These are phyloP conservation scores for Takashimella koratensis DNA, from an alignment of 1,284 basidiomycete genomes.

Conservation along the genomic window DNA sequence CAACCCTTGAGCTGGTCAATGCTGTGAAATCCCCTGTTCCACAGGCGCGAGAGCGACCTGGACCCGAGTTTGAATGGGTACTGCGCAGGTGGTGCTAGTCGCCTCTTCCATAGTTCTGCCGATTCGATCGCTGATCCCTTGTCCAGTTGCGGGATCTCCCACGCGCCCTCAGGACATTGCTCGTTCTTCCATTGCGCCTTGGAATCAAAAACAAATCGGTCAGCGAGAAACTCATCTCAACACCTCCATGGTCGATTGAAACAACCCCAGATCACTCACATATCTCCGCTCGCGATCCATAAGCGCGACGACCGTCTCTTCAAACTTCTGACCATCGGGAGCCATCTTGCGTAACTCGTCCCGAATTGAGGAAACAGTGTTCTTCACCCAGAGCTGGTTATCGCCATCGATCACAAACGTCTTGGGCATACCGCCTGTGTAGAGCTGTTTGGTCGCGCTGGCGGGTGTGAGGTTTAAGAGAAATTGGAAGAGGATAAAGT, in stretches of 20 bases:
- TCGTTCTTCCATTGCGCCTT: slow-evolving; percentile 48
- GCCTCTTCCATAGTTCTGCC: slow-evolving; percentile 22
- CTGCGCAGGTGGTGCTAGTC: slow-evolving; percentile 20
- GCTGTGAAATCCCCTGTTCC: slow-evolving; percentile 29
- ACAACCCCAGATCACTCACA: slow-evolving; percentile 18
- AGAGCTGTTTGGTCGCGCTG: slow-evolving; percentile 37
- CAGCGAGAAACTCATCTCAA: not conserved
- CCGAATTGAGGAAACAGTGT: slow-evolving; percentile 25
- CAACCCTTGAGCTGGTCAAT: slow-evolving; percentile 35
- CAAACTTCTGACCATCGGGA: slow-evolving; percentile 32
- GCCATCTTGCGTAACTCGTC: slow-evolving; percentile 38
- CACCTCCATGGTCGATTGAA: not conserved
- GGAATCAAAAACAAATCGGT: not conserved
- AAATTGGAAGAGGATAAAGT: slow-evolving; percentile 48
- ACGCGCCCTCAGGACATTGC: slow-evolving; percentile 36
- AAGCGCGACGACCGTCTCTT: slow-evolving; percentile 33
- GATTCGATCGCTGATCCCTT: slow-evolving; percentile 15
- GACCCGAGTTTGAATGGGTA: slow-evolving; percentile 39
- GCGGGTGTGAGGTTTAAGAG: slow-evolving; percentile 40
- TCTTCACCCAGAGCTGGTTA: slow-evolving; percentile 32
- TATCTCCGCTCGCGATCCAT: slow-evolving; percentile 40
- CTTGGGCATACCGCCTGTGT: slow-evolving; percentile 44
- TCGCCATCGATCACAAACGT: slow-evolving; percentile 37
- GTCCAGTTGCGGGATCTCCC: slow-evolving; percentile 33
- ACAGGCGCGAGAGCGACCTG: slow-evolving; percentile 29